Evolutionary conservation across 1,284 basidiomycete species (phyloP), one percentile per base, ranked within the genome.

Genomic region (Anthracocystis walkeri): DNA sequence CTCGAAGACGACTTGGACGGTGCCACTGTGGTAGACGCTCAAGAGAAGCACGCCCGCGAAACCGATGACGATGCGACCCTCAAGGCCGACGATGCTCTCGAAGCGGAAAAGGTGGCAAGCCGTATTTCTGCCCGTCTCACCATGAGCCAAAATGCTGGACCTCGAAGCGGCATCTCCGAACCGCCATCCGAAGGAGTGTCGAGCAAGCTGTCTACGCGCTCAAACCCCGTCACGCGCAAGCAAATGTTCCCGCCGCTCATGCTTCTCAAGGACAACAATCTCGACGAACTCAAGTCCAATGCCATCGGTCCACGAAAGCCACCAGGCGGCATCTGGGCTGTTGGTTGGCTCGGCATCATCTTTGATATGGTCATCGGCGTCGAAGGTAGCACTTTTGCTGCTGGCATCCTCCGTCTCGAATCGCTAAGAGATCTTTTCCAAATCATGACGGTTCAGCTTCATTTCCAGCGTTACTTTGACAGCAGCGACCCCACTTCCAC

Each of bases 201-300:
- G 10, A 74, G 73, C 59, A 70, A 69, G 49, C n/a, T 77, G 14
- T 79, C 75, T 7, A 77, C 77, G 7, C 52, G 31, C 49, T 58
- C 65, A 3, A 63, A 71, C 25, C 79, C 75, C 7, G 18, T 72
- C 12, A 79, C 72, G 16, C 68, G 76, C 35, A 56, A 54, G 25
- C 64, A 79, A 20, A 79, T 78, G 69, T 81, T 82, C 58, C 80
- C 81, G 18, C 81, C 81, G 2, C 69, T 82, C 42, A 80, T 80
- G 80, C 68, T 82, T 8, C 73, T 82, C 44, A 74, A 71, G 49
- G 65, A 72, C 1, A 75, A 64, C 51, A 72, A 45, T 23, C 65
- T 82, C 21, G 70, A 77, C 63, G 81, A 82, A 65, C 78, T 82
- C 76, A 82, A 82, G 51, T 78, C 78, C 16, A 82, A 82, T 41